Evolutionary conservation across 305 asterid species (phyloP).

Genomic region (Rubia tinctorum): DNA sequence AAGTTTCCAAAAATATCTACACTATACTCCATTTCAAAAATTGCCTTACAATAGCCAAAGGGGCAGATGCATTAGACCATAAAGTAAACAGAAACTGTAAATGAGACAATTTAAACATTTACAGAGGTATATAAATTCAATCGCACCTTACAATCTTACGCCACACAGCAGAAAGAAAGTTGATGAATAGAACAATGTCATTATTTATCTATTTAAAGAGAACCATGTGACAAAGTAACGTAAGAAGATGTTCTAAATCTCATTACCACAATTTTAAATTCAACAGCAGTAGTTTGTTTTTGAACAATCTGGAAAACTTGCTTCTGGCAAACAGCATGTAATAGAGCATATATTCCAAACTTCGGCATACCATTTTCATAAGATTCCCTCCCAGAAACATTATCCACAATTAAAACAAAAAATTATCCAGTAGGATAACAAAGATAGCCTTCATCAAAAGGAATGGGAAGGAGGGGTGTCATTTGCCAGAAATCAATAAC

Average conservation of each 20-base stretch:
- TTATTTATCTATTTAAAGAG: background rate
- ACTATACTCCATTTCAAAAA: background rate
- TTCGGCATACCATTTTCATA: background rate
- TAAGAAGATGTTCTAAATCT: background rate
- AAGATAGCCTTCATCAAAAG: background rate
- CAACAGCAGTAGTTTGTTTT: background rate
- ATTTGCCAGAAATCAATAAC: background rate
- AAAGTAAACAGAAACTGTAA: conserved; percentile 1
- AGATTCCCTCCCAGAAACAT: background rate
- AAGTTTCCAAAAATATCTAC: conserved; percentile 11
- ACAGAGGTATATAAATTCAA: background rate
- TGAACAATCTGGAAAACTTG: background rate
- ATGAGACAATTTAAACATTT: background rate
- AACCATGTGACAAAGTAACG: background rate
- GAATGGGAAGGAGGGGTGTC: background rate
- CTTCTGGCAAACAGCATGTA: background rate
- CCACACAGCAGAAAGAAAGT: background rate
- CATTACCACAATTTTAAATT: background rate
- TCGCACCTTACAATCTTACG: background rate
- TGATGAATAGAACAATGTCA: background rate
- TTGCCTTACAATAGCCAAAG: background rate
- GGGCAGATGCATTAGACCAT: background rate
- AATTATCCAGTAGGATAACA: background rate
- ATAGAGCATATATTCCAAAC: background rate
- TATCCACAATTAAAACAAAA: background rate